Conservation (phyloP, 2,329 filamentous ascomycete species). For the Diaporthe australafricana region DNA sequence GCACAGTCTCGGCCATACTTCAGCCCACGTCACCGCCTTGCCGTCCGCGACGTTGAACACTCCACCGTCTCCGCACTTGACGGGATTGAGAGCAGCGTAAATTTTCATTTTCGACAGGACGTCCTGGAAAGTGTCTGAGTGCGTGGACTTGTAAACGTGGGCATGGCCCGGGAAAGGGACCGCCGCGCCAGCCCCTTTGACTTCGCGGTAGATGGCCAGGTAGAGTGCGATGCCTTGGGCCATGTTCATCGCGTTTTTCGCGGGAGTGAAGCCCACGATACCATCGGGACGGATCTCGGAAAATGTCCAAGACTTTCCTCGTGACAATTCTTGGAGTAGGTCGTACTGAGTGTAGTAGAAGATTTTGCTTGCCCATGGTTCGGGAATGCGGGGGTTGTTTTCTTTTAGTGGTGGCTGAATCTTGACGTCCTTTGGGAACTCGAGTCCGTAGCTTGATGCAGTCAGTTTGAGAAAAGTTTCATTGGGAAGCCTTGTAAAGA, state of each 20-base stretch:
- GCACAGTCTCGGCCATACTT: not conserved
- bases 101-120: not conserved
- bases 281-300: not conserved
- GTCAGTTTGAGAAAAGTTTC: not conserved
- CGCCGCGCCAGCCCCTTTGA: not conserved
- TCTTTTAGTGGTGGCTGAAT: not conserved
- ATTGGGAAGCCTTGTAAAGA: too few species aligned
- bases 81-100: not conserved
- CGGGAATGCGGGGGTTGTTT: not conserved
- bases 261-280: not conserved
- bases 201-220: not conserved
- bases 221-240: not conserved
- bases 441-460: not conserved
- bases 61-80: not conserved
- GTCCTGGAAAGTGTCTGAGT: constrained; percentile 2
- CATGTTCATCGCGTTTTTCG: constrained; percentile 5
- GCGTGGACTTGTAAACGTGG: not conserved
- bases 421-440: not conserved
- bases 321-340: not conserved
- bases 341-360: constrained; percentile 12
- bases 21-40: not conserved
- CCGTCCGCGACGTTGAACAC: not conserved
- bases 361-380: constrained; percentile 1
- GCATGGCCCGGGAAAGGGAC: not conserved
- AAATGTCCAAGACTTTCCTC: not conserved